Evolutionary conservation across 2,329 filamentous ascomycete genomes (phyloP).

Genomic region (Achaetomium macrosporum): DNA sequence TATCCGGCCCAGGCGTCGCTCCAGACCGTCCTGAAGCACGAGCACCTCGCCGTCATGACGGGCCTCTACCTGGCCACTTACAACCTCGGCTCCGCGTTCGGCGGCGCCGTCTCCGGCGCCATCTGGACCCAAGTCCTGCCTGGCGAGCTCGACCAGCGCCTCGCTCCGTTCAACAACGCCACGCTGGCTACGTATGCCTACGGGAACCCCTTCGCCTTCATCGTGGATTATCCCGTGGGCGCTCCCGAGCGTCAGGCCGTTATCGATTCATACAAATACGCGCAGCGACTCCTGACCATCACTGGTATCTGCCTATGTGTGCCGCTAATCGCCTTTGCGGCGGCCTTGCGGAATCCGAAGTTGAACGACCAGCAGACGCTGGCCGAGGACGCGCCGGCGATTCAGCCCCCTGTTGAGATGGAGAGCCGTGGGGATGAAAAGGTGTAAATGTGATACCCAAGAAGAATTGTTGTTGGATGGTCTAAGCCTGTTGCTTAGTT

Average conservation of each 20-base stretch:
- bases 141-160: slow-evolving; percentile 32
- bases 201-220: slow-evolving; percentile 31
- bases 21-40: slow-evolving; percentile 39
- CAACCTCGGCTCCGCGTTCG: slow-evolving; percentile 56
- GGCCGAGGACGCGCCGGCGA: slow-evolving; percentile 1
- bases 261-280: slow-evolving; percentile 40
- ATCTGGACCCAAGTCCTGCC: slow-evolving; percentile 58
- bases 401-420: background rate
- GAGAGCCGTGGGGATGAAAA: background rate
- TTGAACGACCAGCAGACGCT: slow-evolving; percentile 39
- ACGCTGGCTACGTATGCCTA: slow-evolving; percentile 35
- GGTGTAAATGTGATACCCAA: background rate
- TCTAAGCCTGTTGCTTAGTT: background rate
- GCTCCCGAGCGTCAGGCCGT: slow-evolving; percentile 39
- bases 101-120: slow-evolving; percentile 54
- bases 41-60: slow-evolving; percentile 58
- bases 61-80: slow-evolving; percentile 58
- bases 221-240: slow-evolving; percentile 35
- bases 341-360: slow-evolving; percentile 40
- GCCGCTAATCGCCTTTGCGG: slow-evolving; percentile 41
- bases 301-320: slow-evolving; percentile 45
- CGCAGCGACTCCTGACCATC: slow-evolving; percentile 43
- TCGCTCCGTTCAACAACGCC: slow-evolving; percentile 29
- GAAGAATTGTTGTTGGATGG: background rate
- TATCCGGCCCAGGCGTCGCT: slow-evolving; percentile 44